Conservation (phyloP, 1,284 basidiomycete genomes). For the Cerioporus squamosus region DNA sequence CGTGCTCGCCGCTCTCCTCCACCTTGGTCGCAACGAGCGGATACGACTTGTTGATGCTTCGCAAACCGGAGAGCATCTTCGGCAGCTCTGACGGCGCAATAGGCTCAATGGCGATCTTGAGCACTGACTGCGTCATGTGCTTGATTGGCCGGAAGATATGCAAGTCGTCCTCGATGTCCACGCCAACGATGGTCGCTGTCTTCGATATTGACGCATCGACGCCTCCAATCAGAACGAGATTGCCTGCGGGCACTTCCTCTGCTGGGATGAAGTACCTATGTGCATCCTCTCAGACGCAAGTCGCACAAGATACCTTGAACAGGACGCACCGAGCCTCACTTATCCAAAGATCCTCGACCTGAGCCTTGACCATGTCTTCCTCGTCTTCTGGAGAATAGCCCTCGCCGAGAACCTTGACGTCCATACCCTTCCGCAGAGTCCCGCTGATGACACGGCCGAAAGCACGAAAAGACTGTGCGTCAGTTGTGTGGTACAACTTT, state of each 20-base stretch:
- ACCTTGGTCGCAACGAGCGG: constrained; percentile 95
- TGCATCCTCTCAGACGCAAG: neutral
- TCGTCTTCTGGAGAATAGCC: constrained; percentile 97
- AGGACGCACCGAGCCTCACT: constrained; percentile 77
- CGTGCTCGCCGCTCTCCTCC: constrained; percentile 98
- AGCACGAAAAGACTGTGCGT: constrained; percentile 95
- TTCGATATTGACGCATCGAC: constrained; percentile 95
- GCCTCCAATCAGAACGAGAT: constrained; percentile 90
- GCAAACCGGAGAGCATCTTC: constrained; percentile 96
- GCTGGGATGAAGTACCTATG: constrained; percentile 87
- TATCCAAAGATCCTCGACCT: constrained; percentile 89
- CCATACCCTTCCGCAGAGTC: constrained; percentile 81
- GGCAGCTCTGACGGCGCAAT: constrained; percentile 97
- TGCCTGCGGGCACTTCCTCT: constrained; percentile 90
- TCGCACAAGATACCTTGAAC: neutral
- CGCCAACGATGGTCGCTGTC: constrained; percentile 86
- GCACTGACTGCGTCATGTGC: constrained; percentile 96
- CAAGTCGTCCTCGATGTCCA: constrained; percentile 80
- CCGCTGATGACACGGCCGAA: constrained; percentile 96
- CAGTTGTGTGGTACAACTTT: constrained; percentile 95
- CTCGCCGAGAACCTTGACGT: constrained; percentile 96
- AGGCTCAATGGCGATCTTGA: constrained; percentile 98
- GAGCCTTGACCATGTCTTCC: constrained; percentile 94
- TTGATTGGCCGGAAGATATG: constrained; percentile 95
- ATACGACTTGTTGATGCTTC: constrained; percentile 98